These are phyloP conservation scores for Neurospora africana DNA, from an alignment of 495 filamentous ascomycete species.

Conservation along the genomic window DNA sequence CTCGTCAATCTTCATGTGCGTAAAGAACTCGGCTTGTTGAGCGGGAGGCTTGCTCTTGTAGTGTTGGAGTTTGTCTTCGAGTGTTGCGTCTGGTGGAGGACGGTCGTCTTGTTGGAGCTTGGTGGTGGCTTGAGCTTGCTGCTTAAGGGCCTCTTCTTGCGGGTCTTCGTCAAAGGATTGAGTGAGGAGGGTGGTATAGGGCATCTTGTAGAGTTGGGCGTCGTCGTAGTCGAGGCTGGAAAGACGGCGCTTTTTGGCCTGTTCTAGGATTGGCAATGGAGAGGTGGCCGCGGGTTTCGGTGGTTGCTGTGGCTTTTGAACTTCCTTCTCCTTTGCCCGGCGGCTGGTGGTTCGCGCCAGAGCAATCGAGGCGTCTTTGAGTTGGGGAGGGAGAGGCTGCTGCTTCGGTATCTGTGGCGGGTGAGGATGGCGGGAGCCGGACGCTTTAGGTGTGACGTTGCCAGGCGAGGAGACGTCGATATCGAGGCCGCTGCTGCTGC, in stretches of 20 bases:
- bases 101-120: background rate
- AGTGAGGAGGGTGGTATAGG: constrained; percentile 39
- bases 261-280: background rate
- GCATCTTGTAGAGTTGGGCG: constrained; percentile 40
- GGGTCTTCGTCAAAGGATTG: constrained; percentile 49
- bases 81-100: constrained; percentile 6
- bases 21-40: constrained; percentile 53
- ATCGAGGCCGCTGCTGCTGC: constrained; percentile 11
- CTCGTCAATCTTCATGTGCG: constrained; percentile 52
- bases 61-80: constrained; percentile 36
- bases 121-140: constrained; percentile 6
- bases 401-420: constrained; percentile 1
- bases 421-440: background rate
- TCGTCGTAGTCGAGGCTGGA: constrained; percentile 43
- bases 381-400: constrained; percentile 1
- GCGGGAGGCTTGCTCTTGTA: constrained; percentile 26
- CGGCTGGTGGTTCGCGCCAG: constrained; percentile 23
- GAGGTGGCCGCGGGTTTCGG: background rate
- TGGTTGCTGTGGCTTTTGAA: constrained; percentile 3
- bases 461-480: constrained; percentile 6
- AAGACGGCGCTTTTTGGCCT: constrained; percentile 25
- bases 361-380: constrained; percentile 8
- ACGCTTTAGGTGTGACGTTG: constrained; percentile 2
- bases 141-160: constrained; percentile 20
- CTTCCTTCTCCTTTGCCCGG: constrained; percentile 15